phyloP scores from a whole-genome alignment of 2,329 filamentous ascomycete genomes.

The Aspergillus hiratsukae region DNA sequence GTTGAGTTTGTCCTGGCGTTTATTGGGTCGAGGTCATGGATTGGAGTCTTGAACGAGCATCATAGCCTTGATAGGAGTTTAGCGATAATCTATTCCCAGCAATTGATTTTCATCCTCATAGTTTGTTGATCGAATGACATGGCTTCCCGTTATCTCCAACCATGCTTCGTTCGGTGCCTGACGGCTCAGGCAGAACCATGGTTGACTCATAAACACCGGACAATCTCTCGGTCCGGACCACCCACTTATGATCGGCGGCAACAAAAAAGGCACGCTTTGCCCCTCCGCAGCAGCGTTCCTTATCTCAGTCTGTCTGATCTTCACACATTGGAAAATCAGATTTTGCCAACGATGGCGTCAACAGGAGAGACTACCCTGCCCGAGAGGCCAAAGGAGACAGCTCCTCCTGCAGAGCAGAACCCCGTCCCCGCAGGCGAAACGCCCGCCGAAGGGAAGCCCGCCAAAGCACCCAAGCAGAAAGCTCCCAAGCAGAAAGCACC shows the following conservation, averaged over 20 bases:
- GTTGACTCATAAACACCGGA: not conserved
- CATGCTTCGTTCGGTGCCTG: not conserved
- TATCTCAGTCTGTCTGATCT: not conserved
- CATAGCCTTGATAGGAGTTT: not conserved
- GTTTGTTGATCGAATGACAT: not conserved
- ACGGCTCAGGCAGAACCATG: not conserved
- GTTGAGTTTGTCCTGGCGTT: not conserved
- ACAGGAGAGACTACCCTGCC: not conserved
- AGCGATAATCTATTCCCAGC: not conserved
- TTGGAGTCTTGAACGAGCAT: not conserved
- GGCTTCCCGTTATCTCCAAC: not conserved
- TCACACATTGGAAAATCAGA: not conserved
- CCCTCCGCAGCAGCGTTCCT: not conserved
- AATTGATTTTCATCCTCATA: not conserved
- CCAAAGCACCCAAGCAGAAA: not conserved
- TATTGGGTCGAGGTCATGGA: not conserved
- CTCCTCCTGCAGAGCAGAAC: not conserved
- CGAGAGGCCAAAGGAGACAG: not conserved
- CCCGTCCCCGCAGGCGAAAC: not conserved
- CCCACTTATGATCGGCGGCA: not conserved
- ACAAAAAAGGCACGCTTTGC: not conserved
- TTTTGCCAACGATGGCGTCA: not conserved
- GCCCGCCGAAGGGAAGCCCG: not conserved
- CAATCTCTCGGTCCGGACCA: not conserved
- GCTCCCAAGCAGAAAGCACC: conserved; percentile 14